Conservation (phyloP, 768 basidiomycete genomes). For the Panaeolus cyanescens region DNA sequence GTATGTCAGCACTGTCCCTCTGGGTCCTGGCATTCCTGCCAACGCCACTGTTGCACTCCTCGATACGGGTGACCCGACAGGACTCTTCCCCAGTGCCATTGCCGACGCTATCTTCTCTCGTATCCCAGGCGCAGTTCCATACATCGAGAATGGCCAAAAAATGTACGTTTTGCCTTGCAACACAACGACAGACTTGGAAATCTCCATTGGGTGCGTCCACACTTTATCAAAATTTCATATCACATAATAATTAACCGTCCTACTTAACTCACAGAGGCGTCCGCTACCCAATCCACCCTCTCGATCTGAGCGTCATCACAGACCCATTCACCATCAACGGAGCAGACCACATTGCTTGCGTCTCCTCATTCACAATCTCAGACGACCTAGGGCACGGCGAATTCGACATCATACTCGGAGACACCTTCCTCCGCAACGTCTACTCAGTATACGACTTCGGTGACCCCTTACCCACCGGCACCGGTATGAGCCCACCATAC, state of each 20-base stretch:
- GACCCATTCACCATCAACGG: conserved; percentile 24
- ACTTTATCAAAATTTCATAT: conserved; percentile 14
- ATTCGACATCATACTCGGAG: conserved; percentile 43
- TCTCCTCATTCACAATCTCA: conserved; percentile 31
- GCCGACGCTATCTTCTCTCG: conserved; percentile 39
- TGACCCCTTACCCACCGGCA: conserved; percentile 22
- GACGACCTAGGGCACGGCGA: conserved; percentile 25
- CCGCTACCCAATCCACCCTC: conserved; percentile 42
- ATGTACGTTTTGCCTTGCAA: conserved; percentile 43
- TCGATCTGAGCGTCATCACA: conserved; percentile 38
- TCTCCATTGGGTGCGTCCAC: conserved; percentile 39
- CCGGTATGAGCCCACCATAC: conserved; percentile 22
- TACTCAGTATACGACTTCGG: conserved; percentile 50
- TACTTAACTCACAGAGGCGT: conserved; percentile 21
- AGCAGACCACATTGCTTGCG: conserved; percentile 39
- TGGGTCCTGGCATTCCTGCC: conserved; percentile 21
- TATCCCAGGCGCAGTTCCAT: conserved; percentile 36
- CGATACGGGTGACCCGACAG: conserved; percentile 45
- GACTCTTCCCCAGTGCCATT: conserved; percentile 33
- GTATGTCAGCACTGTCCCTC: background rate
- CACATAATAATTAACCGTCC: background rate
- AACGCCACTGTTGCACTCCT: conserved; percentile 37
- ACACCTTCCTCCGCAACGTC: conserved; percentile 47
- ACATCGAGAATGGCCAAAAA: conserved; percentile 17
- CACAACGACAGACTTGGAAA: conserved; percentile 30